Evolutionary conservation across 768 basidiomycete genomes (phyloP), one percentile per base, ranked within the genome.

Genomic region (Podaxis carcinomalis): DNA sequence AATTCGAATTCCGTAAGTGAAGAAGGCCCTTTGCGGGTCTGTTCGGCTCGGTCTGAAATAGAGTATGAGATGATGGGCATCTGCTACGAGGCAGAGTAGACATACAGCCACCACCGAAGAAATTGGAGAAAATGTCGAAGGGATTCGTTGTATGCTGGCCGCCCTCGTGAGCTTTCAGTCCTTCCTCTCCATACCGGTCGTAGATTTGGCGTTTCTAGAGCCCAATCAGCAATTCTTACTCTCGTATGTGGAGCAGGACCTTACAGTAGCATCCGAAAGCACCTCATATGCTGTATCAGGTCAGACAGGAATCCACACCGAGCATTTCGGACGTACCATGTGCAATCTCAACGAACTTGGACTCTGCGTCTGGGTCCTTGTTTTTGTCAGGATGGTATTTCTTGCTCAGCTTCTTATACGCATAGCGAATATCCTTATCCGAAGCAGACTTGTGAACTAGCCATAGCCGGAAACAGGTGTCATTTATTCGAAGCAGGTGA

Each of bases 371-470:
- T 57, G 87, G 82, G 14, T 90, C 91, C 68, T 88, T 89, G 74
- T 95, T 97, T 79, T 96, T 97, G 80, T 99, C 96, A 0, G 96
- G 96, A 69, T 98, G 95, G 59, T 83, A 93, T 75, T 88, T 92
- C 68, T 86, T 86, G 72, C 92, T 93, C 16, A 95, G 79, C 67
- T 85, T 87, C 73, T 94, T 94, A 77, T 97, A 98, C 2, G 95
- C 93, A 65, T 91, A 89, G 73, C 90, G 85, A 70, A 98, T 93
- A 68, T 96, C 94, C 69, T 85, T 86, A 47, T 95, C 92, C 39
- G 89, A 88, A 13, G 94, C 93, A 47, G 90, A 88, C 65, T 77
- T 85, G 67, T 86, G 83, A 49, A 96, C 80, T 83, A 51, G 19
- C 46, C 59, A 28, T 47, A 49, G 42, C 40, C 39, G 40, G 50